These are phyloP conservation scores for Geotrichum phurueaensis DNA, from an alignment of 1,139 yeast genomes.

Conservation along the genomic window DNA sequence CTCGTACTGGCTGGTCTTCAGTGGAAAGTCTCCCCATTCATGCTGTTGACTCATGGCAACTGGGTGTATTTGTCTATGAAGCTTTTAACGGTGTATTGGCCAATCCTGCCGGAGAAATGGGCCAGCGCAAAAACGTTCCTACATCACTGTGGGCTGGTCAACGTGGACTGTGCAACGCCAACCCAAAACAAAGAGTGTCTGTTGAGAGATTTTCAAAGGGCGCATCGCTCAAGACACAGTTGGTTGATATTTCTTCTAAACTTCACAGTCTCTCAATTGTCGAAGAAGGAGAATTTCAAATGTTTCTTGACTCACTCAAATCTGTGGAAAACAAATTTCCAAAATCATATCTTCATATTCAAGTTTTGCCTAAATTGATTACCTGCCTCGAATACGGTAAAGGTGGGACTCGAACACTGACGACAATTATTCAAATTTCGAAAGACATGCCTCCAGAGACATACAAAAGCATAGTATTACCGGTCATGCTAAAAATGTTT, in stretches of 20 bases:
- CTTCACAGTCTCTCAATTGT: conserved; percentile 51
- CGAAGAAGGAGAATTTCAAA: conserved; percentile 46
- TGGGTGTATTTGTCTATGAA: conserved; percentile 52
- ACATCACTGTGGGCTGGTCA: conserved; percentile 22
- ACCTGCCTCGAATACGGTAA: conserved; percentile 34
- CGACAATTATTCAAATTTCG: conserved; percentile 36
- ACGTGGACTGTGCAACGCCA: conserved; percentile 26
- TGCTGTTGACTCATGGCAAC: conserved; percentile 51
- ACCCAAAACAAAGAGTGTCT: conserved; percentile 40
- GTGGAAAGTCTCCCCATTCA: conserved; percentile 33
- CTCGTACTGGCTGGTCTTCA: conserved; percentile 41
- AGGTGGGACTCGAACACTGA: conserved; percentile 27
- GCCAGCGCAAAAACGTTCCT: conserved; percentile 24
- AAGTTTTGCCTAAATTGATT: conserved; percentile 65
- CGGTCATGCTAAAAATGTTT: conserved; percentile 59
- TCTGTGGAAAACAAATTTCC: conserved; percentile 41
- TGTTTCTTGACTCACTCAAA: conserved; percentile 46
- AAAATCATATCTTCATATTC: conserved; percentile 54
- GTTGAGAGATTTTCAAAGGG: conserved; percentile 45
- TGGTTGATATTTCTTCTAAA: conserved; percentile 46
- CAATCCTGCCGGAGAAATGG: conserved; percentile 18
- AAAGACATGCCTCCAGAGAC: conserved; percentile 38
- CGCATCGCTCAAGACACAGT: conserved; percentile 30
- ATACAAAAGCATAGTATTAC: conserved; percentile 50
- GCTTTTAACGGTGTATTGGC: conserved; percentile 39